A percentile compares a stretch with the other conserved stretches of the same genome.
Evolutionary conservation across 495 filamentous ascomycete genomes (phyloP).

Genomic region (Paragyromitra xinjiangensis): DNA sequence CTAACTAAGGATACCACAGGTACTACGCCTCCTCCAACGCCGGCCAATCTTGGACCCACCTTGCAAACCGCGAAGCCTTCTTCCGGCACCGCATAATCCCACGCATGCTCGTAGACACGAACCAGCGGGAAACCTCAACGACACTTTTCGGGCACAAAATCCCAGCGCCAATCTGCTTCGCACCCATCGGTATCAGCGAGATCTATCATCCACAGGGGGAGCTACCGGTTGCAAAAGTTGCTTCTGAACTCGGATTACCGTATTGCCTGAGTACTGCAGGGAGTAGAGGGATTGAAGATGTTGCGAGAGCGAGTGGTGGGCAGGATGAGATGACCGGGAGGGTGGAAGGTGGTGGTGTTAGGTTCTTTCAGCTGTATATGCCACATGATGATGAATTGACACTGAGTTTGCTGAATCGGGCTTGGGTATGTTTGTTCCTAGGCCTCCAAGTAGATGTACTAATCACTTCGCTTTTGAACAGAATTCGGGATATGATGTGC

Average conservation of each 20-base stretch:
- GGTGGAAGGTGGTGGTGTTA: neutral
- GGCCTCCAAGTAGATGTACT: neutral
- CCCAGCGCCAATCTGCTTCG: conserved; percentile 70
- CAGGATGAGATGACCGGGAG: neutral
- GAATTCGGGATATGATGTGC: conserved; percentile 67
- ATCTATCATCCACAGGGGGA: conserved; percentile 71
- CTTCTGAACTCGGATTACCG: neutral
- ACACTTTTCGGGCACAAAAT: conserved; percentile 71
- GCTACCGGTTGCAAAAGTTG: conserved; percentile 64
- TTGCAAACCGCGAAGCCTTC: conserved; percentile 74
- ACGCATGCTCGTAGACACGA: conserved; percentile 70
- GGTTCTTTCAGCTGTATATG: conserved; percentile 17
- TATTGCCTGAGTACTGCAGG: conserved; percentile 5
- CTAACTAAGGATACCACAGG: conserved; percentile 31
- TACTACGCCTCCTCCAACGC: conserved; percentile 74
- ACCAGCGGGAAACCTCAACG: conserved; percentile 66
- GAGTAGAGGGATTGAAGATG: neutral
- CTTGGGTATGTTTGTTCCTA: neutral
- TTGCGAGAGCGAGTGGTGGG: neutral
- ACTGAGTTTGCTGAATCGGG: neutral
- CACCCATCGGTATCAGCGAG: conserved; percentile 72
- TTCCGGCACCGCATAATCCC: conserved; percentile 74
- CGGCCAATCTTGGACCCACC: conserved; percentile 71
- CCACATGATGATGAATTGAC: conserved; percentile 14
- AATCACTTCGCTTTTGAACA: neutral